Conservation (phyloP, 331 rosid genomes). For the Malus hybrid region DNA sequence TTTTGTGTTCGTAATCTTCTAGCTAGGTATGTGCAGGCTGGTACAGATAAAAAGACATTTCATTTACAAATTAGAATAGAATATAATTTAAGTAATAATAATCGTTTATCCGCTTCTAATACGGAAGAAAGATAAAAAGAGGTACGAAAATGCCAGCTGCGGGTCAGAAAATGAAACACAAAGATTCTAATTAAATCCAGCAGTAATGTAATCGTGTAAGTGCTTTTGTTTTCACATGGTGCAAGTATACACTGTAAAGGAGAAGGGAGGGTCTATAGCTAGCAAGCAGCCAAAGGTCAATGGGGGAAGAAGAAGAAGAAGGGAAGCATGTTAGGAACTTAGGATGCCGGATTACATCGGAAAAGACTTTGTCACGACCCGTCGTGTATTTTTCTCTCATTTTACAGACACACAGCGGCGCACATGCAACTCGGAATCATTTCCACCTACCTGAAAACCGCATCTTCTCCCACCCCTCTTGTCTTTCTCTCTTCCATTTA, state of each 20-base stretch:
- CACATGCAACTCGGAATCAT: constrained; percentile 67
- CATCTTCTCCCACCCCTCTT: constrained; percentile 21
- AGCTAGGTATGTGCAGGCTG: too few relatives aligned
- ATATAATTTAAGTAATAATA: too few relatives aligned
- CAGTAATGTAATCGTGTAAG: background rate
- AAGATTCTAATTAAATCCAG: constrained; percentile 10
- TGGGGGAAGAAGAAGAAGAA: too few relatives aligned
- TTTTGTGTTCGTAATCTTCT: background rate
- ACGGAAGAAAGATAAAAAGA: background rate
- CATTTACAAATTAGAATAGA: too few relatives aligned
- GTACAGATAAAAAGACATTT: too few relatives aligned
- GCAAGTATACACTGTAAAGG: background rate
- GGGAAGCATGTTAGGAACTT: background rate
- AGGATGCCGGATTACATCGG: constrained; percentile 45
- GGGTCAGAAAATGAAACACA: background rate
- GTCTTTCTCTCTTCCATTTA: background rate
- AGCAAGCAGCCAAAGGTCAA: background rate
- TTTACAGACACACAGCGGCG: constrained; percentile 16
- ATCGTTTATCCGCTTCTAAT: background rate
- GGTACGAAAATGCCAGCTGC: too few relatives aligned
- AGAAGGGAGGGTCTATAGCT: background rate
- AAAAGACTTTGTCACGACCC: constrained; percentile 18
- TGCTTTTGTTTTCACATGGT: background rate
- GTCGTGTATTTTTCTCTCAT: constrained; percentile 15
- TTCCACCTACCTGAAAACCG: constrained; percentile 46